phyloP scores from a whole-genome alignment of 805 yeast genomes.

The Metschnikowia corniflorae region DNA sequence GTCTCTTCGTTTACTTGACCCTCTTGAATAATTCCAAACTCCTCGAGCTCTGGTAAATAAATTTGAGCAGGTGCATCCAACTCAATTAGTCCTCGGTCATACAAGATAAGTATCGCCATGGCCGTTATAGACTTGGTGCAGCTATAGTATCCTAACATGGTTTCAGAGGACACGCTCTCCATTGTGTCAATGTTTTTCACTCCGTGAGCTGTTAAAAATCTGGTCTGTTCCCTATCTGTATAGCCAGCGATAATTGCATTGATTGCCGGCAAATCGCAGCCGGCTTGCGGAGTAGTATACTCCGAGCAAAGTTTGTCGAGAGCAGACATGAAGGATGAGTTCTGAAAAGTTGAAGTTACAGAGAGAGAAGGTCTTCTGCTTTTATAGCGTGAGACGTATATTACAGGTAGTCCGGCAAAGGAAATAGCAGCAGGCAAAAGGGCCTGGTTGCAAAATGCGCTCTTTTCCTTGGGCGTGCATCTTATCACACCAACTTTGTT shows the following conservation, averaged over 20 bases:
- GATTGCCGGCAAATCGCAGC: conserved; percentile 6
- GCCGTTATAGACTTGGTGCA: conserved; percentile 24
- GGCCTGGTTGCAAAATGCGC: no score
- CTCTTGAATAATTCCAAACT: conserved; percentile 13
- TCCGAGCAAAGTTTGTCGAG: conserved; percentile 9
- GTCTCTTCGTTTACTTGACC: conserved; percentile 15
- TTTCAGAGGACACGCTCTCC: conserved; percentile 10
- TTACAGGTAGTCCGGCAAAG: no score
- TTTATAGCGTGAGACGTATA: no score
- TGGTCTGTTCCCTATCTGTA: conserved; percentile 10
- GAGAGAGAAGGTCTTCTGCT: no score
- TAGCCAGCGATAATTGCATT: conserved; percentile 17
- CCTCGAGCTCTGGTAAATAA: conserved; percentile 32
- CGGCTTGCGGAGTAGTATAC: conserved; percentile 3
- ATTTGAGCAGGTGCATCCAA: conserved; percentile 32
- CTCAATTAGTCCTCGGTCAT: conserved; percentile 29
- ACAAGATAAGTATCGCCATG: conserved; percentile 33
- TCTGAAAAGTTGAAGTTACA: no score
- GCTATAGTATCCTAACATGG: conserved; percentile 13
- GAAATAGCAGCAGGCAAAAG: no score
- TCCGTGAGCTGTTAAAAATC: conserved; percentile 13
- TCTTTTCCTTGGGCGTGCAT: no score
- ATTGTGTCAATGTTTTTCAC: conserved; percentile 10
- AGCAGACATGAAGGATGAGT: no score
- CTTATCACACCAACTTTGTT: no score